Conservation (phyloP, 352 stramenopile genomes). For the Pythium insidiosum region DNA sequence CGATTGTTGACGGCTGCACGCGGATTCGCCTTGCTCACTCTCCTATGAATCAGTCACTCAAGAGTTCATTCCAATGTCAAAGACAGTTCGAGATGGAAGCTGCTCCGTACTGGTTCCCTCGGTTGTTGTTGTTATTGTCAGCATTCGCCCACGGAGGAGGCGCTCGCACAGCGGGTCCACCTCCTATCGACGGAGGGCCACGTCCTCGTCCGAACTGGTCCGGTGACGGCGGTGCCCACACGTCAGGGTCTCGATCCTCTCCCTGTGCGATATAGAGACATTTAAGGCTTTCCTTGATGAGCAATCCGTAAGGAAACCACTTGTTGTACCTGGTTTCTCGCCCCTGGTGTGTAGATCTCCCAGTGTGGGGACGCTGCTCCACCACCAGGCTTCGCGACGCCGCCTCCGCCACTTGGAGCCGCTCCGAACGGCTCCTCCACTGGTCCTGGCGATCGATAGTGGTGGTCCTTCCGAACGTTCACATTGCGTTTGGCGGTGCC, state of each 20-base stretch:
- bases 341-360: constrained; percentile 43
- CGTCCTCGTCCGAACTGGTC: constrained; percentile 26
- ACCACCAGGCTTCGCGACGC: too few species aligned
- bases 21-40: too few species aligned
- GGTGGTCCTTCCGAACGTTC: constrained; percentile 12
- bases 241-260: constrained; percentile 42
- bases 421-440: constrained; percentile 18
- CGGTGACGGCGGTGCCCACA: constrained; percentile 65
- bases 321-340: constrained; percentile 13
- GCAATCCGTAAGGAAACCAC: too few species aligned
- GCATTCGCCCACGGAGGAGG: constrained; percentile 49
- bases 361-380: constrained; percentile 27
- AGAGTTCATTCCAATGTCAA: not conserved
- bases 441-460: constrained; percentile 7
- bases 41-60: not conserved
- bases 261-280: too few species aligned
- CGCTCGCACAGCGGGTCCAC: constrained; percentile 14
- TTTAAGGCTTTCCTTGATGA: too few species aligned
- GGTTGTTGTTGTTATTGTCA: constrained; percentile 24
- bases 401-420: too few species aligned
- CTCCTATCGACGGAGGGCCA: constrained; percentile 1
- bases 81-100: constrained; percentile 7
- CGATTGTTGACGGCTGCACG: too few species aligned
- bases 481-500: constrained; percentile 14
- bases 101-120: constrained; percentile 18